Evolutionary conservation across 2,329 filamentous ascomycete genomes (phyloP).

Genomic region (Colletotrichum liaoningense): DNA sequence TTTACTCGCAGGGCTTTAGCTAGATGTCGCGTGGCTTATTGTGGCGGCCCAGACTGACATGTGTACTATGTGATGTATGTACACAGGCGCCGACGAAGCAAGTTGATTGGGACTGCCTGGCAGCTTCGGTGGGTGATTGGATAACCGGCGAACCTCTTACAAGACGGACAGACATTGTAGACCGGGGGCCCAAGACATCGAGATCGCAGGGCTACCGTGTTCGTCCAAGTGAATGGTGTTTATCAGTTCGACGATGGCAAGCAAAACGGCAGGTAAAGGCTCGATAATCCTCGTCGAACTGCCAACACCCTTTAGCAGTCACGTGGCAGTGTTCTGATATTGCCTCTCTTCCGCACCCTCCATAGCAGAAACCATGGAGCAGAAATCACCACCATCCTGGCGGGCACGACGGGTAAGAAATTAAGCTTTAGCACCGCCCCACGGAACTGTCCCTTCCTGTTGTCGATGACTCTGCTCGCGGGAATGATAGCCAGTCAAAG

Average conservation of each 20-base stretch:
- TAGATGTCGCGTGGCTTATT: slow-evolving; percentile 17
- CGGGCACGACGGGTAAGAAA: neutral
- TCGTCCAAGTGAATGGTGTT: neutral
- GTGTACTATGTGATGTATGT: neutral
- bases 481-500: neutral
- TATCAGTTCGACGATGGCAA: too few relatives aligned
- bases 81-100: neutral
- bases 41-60: neutral
- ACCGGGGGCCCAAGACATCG: neutral
- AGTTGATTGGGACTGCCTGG: neutral
- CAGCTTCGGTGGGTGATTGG: neutral
- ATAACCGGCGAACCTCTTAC: neutral
- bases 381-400: neutral
- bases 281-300: neutral
- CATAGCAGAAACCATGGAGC: neutral
- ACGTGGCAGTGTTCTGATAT: neutral
- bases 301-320: neutral
- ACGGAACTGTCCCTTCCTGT: neutral
- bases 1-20: slow-evolving; percentile 13
- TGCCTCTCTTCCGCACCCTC: neutral
- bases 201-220: neutral
- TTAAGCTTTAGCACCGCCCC: neutral
- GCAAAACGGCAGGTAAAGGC: too few relatives aligned
- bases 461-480: neutral
- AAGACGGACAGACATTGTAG: neutral